These are phyloP conservation scores for Chalciporus sphaerocephalus DNA, from an alignment of 768 basidiomycete species.

Conservation along the genomic window DNA sequence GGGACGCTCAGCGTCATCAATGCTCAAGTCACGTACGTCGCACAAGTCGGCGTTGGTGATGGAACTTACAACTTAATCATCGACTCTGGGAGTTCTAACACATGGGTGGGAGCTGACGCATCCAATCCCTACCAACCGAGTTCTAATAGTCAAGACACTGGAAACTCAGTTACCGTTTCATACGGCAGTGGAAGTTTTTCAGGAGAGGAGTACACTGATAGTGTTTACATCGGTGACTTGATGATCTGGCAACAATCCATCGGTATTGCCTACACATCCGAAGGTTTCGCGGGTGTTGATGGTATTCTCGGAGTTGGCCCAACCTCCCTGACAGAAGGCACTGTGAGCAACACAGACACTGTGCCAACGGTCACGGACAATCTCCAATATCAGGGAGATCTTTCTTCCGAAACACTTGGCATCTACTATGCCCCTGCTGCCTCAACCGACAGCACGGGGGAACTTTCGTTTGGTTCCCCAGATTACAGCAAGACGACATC, in stretches of 20 bases:
- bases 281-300: constrained; percentile 30
- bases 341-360: constrained; percentile 2
- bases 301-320: constrained; percentile 40
- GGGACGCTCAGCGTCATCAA: too few species aligned
- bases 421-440: constrained; percentile 28
- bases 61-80: too few species aligned
- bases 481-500: constrained; percentile 9
- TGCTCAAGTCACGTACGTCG: too few species aligned
- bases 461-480: constrained; percentile 27
- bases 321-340: constrained; percentile 28
- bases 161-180: constrained; percentile 8
- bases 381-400: constrained; percentile 25
- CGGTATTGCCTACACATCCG: constrained; percentile 26
- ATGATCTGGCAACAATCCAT: constrained; percentile 30
- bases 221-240: background rate
- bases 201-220: constrained; percentile 14
- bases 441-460: constrained; percentile 13
- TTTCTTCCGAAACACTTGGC: constrained; percentile 26
- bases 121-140: background rate
- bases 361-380: constrained; percentile 36
- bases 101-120: constrained; percentile 22
- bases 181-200: constrained; percentile 8
- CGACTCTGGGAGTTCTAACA: constrained; percentile 32
- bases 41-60: too few species aligned
- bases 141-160: constrained; percentile 17